Evolutionary conservation across 23 red algal genomes (phyloP).

Genomic region (Gracilariopsis chorda): DNA sequence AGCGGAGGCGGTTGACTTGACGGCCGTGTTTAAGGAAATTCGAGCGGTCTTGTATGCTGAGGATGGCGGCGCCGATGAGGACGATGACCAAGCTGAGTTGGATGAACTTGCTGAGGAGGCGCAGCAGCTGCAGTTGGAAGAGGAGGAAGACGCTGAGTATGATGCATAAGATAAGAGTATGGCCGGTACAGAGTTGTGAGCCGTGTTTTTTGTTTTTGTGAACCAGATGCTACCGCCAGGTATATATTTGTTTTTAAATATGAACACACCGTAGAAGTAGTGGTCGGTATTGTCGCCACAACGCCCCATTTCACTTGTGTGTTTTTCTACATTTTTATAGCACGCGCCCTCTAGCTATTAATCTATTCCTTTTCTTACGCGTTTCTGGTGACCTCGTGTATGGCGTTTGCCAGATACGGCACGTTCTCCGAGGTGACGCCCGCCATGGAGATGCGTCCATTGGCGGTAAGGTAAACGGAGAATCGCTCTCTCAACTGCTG

Average conservation of each 20-base stretch:
- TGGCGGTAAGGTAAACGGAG: slow-evolving; percentile 77
- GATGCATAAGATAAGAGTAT: no score
- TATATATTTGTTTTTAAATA: no score
- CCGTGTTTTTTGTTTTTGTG: no score
- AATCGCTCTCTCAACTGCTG: slow-evolving; percentile 35
- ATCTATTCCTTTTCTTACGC: no score
- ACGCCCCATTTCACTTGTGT: no score
- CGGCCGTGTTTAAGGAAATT: slow-evolving; percentile 38
- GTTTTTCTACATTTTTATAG: no score
- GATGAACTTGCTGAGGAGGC: not conserved
- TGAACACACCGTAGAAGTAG: no score
- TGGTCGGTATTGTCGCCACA: no score
- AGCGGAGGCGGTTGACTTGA: not conserved
- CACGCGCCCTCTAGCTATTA: no score
- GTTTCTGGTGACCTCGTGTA: slow-evolving; percentile 81
- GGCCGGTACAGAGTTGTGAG: no score
- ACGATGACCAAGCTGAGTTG: not conserved
- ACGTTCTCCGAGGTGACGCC: slow-evolving; percentile 83
- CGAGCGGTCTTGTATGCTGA: slow-evolving; percentile 55
- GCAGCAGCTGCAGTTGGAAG: not conserved
- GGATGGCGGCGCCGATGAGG: not conserved
- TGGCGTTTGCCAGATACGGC: slow-evolving; percentile 69
- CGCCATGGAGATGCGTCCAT: slow-evolving; percentile 91
- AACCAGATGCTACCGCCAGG: no score
- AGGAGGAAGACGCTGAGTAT: not conserved